Evolutionary conservation across 768 basidiomycete species (phyloP).

Genomic region (Pluteus cervinus): DNA sequence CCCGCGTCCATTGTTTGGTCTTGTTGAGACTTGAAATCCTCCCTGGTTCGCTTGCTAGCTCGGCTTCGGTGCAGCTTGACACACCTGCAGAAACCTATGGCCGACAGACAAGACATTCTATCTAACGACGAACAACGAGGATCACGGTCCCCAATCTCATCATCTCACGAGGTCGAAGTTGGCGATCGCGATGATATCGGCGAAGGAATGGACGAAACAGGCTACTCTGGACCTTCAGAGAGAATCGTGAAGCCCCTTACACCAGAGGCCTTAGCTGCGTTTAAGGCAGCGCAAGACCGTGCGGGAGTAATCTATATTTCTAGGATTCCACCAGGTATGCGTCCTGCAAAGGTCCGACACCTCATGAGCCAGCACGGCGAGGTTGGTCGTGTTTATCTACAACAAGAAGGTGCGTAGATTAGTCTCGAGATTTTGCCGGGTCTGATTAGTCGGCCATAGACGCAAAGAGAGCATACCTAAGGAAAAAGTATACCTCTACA

Average conservation of each 20-base stretch:
- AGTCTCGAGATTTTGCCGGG: neutral
- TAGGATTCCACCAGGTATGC: constrained; percentile 96
- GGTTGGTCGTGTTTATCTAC: constrained; percentile 87
- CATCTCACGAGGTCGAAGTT: too few relatives aligned
- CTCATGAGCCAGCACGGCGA: constrained; percentile 88
- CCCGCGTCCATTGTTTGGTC: too few relatives aligned
- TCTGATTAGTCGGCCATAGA: constrained; percentile 36
- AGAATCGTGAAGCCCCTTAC: constrained; percentile 71
- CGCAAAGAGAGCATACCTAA: constrained; percentile 79
- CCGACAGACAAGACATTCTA: too few relatives aligned
- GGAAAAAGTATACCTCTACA: constrained; percentile 75
- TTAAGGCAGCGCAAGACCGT: constrained; percentile 64
- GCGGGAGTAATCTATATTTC: constrained; percentile 94
- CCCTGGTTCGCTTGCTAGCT: too few relatives aligned
- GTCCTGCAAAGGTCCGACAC: constrained; percentile 91
- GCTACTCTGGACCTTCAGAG: constrained; percentile 49
- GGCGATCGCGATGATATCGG: constrained; percentile 24
- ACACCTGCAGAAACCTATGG: too few relatives aligned
- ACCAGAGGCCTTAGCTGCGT: constrained; percentile 67
- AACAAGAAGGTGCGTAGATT: constrained; percentile 70
- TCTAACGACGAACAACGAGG: too few relatives aligned
- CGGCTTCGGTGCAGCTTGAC: too few relatives aligned
- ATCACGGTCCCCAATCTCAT: too few relatives aligned
- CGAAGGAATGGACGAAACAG: constrained; percentile 52
- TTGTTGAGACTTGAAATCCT: too few relatives aligned